Base-by-base conservation (phyloP, 2,329 filamentous ascomycete genomes). In the Rutstroemia sp. region DNA sequence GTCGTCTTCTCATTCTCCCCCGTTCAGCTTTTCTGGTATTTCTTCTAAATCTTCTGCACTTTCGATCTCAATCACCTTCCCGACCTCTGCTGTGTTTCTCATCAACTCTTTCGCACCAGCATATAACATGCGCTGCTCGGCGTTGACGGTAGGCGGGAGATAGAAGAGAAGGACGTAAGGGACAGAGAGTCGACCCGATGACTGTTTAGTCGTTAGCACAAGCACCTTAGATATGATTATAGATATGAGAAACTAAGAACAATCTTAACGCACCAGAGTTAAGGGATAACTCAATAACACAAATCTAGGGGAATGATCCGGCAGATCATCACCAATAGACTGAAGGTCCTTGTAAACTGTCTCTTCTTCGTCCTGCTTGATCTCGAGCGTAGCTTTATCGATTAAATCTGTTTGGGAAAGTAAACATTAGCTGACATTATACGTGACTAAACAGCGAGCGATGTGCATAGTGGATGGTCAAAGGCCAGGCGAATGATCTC, bases 131-230 rank as follows among this genome's bases (percentile, higher is more conserved):
- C 89, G 84, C 68, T 88, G 77, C 68, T 92, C 88, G 63, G 80
- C 83, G 71, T 95, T 96, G 75, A 89, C 94, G 49, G 92, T 96
- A 51, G 86, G 87, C 7, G 94, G 94, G 21, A 97, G 83, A 75
- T 96, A 97, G 77, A 95, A 96, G 21, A 99, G 75, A 70, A 97
- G 82, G 48, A 96, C 90, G 71, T 99, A 99, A 9, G 94, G 94
- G 3, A 96, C 91, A 5, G 89, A 88, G 45, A 91, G 72, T 27
- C 94, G 85, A 56, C 94, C 94, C 52, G 88, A 91, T 46, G 84
- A 77, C 89, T 95, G 62, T 54, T 41, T 44, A n/a, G 21, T 9
- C 17, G n/a, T 44, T 14, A 44, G 41, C 7, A 21, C 21, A 19
- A 8, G 7, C 25, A 27, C 25, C 25, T 27, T 21, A 21, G 41